phyloP scores from a whole-genome alignment of 2,329 filamentous ascomycete species.

The Fusarium transvaalense region DNA sequence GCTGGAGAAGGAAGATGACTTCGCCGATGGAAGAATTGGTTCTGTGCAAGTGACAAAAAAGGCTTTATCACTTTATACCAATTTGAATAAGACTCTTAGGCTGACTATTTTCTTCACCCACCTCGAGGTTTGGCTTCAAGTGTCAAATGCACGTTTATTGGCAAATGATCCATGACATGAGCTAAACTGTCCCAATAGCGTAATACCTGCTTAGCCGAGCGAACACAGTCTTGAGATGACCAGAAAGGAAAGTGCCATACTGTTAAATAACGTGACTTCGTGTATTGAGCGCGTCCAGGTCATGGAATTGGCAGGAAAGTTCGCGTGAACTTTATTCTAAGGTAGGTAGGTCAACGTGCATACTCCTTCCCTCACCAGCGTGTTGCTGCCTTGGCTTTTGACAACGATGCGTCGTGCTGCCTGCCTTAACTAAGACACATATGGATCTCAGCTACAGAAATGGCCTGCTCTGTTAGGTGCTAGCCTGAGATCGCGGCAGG shows the following conservation, averaged over 20 bases:
- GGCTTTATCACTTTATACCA: too few species aligned
- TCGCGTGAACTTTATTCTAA: background rate
- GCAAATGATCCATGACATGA: too few species aligned
- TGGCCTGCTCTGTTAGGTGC: background rate
- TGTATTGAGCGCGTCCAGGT: background rate
- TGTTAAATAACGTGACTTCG: slow-evolving; percentile 1
- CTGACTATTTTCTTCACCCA: too few species aligned
- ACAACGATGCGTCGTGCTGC: too few species aligned
- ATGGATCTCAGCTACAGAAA: background rate
- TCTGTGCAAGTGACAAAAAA: too few species aligned
- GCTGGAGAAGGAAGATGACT: background rate
- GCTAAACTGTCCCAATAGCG: background rate
- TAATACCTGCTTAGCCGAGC: background rate
- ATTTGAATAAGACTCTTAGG: too few species aligned
- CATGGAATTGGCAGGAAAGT: background rate
- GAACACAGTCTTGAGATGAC: too few species aligned
- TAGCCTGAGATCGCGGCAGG: background rate
- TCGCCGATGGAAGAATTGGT: too few species aligned
- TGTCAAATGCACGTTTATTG: too few species aligned
- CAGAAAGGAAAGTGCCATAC: too few species aligned
- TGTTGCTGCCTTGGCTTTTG: background rate
- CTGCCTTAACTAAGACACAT: background rate
- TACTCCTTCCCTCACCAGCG: background rate
- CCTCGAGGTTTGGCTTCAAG: too few species aligned
- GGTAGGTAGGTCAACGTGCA: too few species aligned